A percentile compares a stretch with the other conserved stretches of the same genome.
phyloP scores from a whole-genome alignment of 2,329 filamentous ascomycete genomes.

The Bisporella sp. region DNA sequence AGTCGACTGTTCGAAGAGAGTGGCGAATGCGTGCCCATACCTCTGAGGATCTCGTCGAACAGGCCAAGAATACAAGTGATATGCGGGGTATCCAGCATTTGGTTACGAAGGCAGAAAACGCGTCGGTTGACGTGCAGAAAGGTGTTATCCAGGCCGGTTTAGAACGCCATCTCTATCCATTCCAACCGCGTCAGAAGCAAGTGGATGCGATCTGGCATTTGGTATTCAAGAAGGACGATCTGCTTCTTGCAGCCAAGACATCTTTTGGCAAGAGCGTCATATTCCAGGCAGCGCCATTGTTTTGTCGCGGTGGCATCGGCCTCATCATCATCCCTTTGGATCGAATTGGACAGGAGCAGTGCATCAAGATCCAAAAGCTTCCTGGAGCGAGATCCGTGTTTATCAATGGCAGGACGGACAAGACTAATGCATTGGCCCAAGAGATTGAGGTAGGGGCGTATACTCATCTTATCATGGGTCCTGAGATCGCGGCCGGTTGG shows the following conservation, averaged over 20 bases:
- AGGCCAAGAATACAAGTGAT: background rate
- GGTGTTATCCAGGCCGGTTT: constrained; percentile 3
- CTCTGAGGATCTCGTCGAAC: background rate
- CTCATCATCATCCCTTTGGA: constrained; percentile 3
- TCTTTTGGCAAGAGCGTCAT: constrained; percentile 5
- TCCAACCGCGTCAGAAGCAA: background rate
- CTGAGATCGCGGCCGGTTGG: constrained; percentile 1
- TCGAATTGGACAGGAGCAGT: constrained; percentile 1
- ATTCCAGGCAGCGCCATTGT: constrained; percentile 7
- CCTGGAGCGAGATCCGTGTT: constrained; percentile 1
- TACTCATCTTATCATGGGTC: constrained; percentile 1
- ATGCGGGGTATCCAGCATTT: background rate
- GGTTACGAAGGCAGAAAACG: background rate
- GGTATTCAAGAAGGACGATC: constrained; percentile 6
- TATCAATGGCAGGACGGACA: constrained; percentile 1
- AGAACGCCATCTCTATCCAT: constrained; percentile 3
- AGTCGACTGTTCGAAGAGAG: background rate
- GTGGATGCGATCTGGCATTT: background rate
- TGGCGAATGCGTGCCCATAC: background rate
- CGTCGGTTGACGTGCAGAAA: background rate
- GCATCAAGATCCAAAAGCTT: constrained; percentile 2
- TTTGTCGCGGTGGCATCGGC: constrained; percentile 6
- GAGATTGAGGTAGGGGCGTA: constrained; percentile 1
- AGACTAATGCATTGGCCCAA: constrained; percentile 1
- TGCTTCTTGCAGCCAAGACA: constrained; percentile 8